Evolutionary conservation across 352 stramenopile genomes (phyloP), one percentile per base, ranked within the genome.

Genomic region (Globisporangium canariense): DNA sequence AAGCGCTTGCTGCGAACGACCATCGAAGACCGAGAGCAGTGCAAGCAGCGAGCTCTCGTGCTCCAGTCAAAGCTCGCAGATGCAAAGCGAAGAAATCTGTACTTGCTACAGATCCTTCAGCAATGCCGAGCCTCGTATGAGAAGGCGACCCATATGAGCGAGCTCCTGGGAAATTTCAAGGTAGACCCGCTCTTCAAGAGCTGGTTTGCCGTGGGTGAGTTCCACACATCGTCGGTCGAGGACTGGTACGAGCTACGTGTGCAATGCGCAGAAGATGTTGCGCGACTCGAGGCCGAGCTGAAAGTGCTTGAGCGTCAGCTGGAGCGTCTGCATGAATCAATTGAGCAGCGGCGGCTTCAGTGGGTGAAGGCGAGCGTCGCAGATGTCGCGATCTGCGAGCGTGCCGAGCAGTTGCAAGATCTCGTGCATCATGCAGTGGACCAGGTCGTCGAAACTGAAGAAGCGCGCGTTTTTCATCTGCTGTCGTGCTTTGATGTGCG

Each of bases 101-200:
- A 51, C 6, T 49, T 77, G 41, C 40, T 77, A 6, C 38, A 68
- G 11, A 46, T 76, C 7, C 51, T 81, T 4, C 55, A 70, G 11
- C 51, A 64, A 38, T 63, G 58, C 18, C 69, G 74, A 7, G 38
- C 32, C 11, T 75, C 56, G 14, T 81, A 76, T 52, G 69, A 73
- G 7, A 67, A 53, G n/a, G 62, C 69, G 4, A 57, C 64, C 1
- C 9, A 38, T 5, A 68, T 74, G 51, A 65, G 53, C 7, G 58
- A 67, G 2, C 50, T 57, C 30, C 58, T 83, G 4, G 58, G 64
- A 8, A 76, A 73, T 50, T 74, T 68, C 50, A 79, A 83, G 64
- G 75, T 76, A 13, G 68, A 81, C 16, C 58, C 60, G 20, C 58
- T 77, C 10, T 79, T 70, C 60, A 81, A 79, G 52, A 71, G 38